phyloP scores from a whole-genome alignment of 2,329 filamentous ascomycete genomes.

The Didymella keratinophila region DNA sequence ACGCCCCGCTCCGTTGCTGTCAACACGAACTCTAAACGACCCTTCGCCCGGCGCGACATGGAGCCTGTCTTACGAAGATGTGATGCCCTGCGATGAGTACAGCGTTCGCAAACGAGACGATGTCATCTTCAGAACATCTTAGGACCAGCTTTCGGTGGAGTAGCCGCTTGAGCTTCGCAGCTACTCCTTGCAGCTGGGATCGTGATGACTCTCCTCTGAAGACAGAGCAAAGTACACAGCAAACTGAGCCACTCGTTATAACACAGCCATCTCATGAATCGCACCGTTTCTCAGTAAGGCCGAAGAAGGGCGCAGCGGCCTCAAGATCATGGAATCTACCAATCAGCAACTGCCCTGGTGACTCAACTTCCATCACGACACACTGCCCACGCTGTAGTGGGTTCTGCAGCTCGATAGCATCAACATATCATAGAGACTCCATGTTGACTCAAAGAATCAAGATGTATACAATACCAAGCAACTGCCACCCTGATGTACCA shows the following conservation, averaged over 20 bases:
- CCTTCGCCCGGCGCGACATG: constrained; percentile 5
- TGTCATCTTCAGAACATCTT: not conserved
- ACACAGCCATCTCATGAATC: not conserved
- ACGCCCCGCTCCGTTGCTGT: constrained; percentile 5
- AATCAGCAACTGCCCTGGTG: not conserved
- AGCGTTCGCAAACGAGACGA: too few relatives aligned
- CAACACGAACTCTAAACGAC: not conserved
- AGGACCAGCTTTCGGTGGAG: not conserved
- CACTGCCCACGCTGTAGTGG: not conserved
- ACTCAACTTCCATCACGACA: not conserved
- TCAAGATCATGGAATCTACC: not conserved
- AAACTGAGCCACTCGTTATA: not conserved
- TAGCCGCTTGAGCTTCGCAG: not conserved
- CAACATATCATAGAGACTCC: not conserved
- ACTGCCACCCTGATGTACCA: not conserved
- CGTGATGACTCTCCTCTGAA: too few relatives aligned
- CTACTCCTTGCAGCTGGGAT: not conserved
- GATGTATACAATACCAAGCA: not conserved
- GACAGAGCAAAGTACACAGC: too few relatives aligned
- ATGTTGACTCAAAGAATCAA: not conserved
- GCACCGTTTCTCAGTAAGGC: not conserved
- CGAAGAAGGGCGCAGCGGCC: not conserved
- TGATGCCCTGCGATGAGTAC: too few relatives aligned
- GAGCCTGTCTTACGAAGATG: not conserved
- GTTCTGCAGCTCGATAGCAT: not conserved